Evolutionary conservation across 306 rosid species (phyloP).

Genomic region (Quercus wislizeni): DNA sequence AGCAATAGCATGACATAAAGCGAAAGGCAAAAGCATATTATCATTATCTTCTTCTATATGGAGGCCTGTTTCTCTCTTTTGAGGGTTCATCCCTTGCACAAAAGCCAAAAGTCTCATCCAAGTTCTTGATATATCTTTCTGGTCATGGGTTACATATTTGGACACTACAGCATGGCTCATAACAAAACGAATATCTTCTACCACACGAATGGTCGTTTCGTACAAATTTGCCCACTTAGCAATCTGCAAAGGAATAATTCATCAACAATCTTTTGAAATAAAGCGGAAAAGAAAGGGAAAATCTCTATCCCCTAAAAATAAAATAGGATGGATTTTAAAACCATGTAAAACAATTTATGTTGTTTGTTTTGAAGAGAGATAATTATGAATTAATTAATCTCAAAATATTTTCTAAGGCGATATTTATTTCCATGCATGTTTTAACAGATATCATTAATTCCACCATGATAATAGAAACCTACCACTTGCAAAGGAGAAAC

Average conservation of each 20-base stretch:
- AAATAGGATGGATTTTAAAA: not conserved
- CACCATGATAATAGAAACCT: not conserved
- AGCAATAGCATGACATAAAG: constrained; percentile 68
- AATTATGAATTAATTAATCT: constrained; percentile 2
- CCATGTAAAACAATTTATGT: not conserved
- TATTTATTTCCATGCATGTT: constrained; percentile 12
- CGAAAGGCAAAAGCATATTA: constrained; percentile 59
- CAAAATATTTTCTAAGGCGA: constrained; percentile 1
- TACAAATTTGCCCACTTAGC: constrained; percentile 57
- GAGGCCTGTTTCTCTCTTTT: constrained; percentile 81
- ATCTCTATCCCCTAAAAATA: not conserved
- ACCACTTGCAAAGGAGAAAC: not conserved
- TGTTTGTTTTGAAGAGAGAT: not conserved
- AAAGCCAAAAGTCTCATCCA: constrained; percentile 82
- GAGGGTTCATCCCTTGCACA: constrained; percentile 95
- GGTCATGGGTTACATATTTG: constrained; percentile 66
- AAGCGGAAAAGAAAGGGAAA: not conserved
- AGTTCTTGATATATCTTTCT: constrained; percentile 71
- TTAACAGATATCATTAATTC: not conserved
- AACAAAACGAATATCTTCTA: constrained; percentile 94
- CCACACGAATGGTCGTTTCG: constrained; percentile 72
- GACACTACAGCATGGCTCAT: constrained; percentile 83
- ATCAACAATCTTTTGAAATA: not conserved
- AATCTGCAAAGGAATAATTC: constrained; percentile 45
- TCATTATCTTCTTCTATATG: constrained; percentile 92